Base-by-base conservation (phyloP, 805 yeast species). In the Sugiyamaella floridensis region DNA sequence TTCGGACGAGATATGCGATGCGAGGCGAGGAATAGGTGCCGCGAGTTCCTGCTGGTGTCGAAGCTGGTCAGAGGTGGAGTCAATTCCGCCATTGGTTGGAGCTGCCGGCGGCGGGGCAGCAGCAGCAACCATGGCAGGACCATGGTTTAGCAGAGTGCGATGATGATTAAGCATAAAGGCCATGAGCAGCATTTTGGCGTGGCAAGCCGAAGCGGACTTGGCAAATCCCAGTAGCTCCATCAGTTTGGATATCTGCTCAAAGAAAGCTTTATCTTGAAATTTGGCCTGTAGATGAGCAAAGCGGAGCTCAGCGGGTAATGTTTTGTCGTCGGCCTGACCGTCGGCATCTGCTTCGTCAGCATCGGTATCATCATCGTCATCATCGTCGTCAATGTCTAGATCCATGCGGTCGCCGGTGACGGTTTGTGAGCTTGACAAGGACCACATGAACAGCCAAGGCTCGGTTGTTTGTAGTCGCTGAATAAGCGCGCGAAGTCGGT, bases 371-470 rank as follows among this genome's bases (percentile, higher is more conserved):
- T 32, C 51, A 14, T 15, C 15, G 11, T 48, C 47, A 6, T 9
- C 32, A 18, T 15, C 49, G 16, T 29, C 37, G 18, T 40, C 19
- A 20, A 11, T n/a, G 42, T 47, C 52, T 3, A 32, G 51, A 4
- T 52, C 47, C 49, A 43, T 20, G 37, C 14, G 44, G 20, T 43
- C 43, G n/a, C 15, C n/a, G 9, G 45, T 48, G 10, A 47, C 49
- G 11, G 40, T 19, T 15, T 22, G 6, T 6, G 26, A 22, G 26
- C n/a, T n/a, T n/a, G 26, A 42, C 6, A 16, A 11, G 12, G 19
- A 42, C 61, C 61, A 58, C 32, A 40, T 18, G 37, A 59, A 57
- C 12, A 59, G 29, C 60, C 60, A 59, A 22, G 59, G 51, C 34
- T 56, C 55, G 7, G 40, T 15, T n/a, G 15, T 29, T 16, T 46